phyloP scores from a whole-genome alignment of 108 stramenopile species.

The Hondaea fermentalgiana region DNA sequence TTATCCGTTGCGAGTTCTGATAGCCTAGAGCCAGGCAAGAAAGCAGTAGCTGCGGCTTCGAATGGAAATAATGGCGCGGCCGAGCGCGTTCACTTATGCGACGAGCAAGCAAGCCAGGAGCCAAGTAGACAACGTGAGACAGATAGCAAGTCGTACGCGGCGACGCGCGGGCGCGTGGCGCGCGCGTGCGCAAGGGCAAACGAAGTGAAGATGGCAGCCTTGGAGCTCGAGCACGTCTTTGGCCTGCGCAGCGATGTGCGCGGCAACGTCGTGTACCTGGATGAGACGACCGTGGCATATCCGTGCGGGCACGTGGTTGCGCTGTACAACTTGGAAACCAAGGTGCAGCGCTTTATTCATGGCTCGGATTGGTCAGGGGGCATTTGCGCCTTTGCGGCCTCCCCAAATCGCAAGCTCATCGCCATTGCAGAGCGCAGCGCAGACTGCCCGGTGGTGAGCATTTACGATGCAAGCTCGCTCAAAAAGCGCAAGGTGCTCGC shows the following conservation, averaged over 20 bases:
- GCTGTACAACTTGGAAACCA: constrained; percentile 26
- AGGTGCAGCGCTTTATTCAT: constrained; percentile 44
- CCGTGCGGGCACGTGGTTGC: constrained; percentile 44
- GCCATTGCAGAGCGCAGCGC: neutral
- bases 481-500: constrained; percentile 37
- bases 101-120: too few relatives aligned
- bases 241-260: neutral
- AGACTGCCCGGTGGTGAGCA: constrained; percentile 19
- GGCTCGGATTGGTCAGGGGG: constrained; percentile 28
- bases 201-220: neutral
- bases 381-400: constrained; percentile 38
- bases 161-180: too few relatives aligned
- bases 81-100: too few relatives aligned
- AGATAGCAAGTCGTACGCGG: too few relatives aligned
- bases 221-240: neutral
- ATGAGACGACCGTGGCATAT: constrained; percentile 20
- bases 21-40: too few relatives aligned
- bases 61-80: too few relatives aligned
- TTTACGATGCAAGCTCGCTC: constrained; percentile 42
- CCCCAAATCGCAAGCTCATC: constrained; percentile 25
- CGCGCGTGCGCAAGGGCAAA: too few relatives aligned
- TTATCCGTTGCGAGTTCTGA: too few relatives aligned
- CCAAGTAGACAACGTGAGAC: too few relatives aligned
- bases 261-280: constrained; percentile 29
- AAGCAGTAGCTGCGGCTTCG: too few relatives aligned